Evolutionary conservation across 1,284 basidiomycete genomes (phyloP).

Genomic region (Tremellales sp.): DNA sequence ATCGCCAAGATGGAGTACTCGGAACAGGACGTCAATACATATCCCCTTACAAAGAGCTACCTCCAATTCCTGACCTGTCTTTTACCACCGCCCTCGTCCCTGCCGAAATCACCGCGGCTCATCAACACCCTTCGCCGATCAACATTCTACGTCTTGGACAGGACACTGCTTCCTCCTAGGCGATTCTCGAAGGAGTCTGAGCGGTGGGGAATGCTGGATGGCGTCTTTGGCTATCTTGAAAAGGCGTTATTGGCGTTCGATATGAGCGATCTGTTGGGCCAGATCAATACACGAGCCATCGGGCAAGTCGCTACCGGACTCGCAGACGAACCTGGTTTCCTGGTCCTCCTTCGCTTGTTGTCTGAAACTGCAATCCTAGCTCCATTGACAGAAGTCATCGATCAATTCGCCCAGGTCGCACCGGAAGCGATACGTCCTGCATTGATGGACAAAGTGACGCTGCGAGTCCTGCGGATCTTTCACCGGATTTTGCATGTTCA

Average conservation of each 20-base stretch:
- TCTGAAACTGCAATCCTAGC: slow-evolving; percentile 57
- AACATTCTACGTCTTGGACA: slow-evolving; percentile 79
- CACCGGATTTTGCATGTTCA: slow-evolving; percentile 80
- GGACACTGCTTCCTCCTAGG: slow-evolving; percentile 66
- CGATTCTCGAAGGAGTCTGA: slow-evolving; percentile 73
- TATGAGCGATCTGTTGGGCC: slow-evolving; percentile 52
- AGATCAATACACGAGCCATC: slow-evolving; percentile 26
- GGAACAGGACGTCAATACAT: slow-evolving; percentile 71
- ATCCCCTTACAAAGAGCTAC: slow-evolving; percentile 85
- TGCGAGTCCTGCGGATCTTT: slow-evolving; percentile 76
- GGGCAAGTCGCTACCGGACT: slow-evolving; percentile 32
- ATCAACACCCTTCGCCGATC: slow-evolving; percentile 56
- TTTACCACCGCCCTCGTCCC: slow-evolving; percentile 52
- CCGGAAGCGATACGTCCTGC: slow-evolving; percentile 54
- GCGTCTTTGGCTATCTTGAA: slow-evolving; percentile 80
- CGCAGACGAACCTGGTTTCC: slow-evolving; percentile 77
- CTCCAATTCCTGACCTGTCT: slow-evolving; percentile 76
- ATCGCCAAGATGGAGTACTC: slow-evolving; percentile 61
- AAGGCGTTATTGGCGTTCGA: slow-evolving; percentile 76
- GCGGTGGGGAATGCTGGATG: slow-evolving; percentile 80
- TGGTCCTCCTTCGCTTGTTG: slow-evolving; percentile 75
- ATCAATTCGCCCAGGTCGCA: slow-evolving; percentile 41
- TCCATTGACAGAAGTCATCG: slow-evolving; percentile 54
- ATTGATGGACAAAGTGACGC: slow-evolving; percentile 58
- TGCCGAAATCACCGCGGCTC: slow-evolving; percentile 12